Evolutionary conservation across 306 rosid genomes (phyloP).

Genomic region (Rosa chinensis): DNA sequence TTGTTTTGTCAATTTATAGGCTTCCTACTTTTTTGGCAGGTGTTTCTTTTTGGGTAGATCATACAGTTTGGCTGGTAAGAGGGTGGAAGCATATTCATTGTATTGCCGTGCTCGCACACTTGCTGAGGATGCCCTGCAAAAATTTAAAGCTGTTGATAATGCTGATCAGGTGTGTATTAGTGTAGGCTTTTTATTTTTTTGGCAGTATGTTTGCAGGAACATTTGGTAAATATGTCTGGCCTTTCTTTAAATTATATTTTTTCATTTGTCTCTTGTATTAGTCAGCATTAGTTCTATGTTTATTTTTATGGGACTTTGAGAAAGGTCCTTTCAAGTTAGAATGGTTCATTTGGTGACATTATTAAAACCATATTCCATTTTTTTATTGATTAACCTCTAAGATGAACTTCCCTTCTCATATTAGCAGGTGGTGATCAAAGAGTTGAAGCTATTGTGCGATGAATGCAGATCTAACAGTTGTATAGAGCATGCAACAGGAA

Average conservation of each 20-base stretch:
- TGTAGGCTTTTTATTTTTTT: background rate
- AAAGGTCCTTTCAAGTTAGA: background rate
- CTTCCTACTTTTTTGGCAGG: slow-evolving; percentile 42
- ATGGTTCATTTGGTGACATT: background rate
- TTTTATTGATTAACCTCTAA: background rate
- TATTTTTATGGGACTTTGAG: background rate
- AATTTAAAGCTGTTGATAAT: slow-evolving; percentile 21
- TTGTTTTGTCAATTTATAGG: background rate
- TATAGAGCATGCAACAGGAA: slow-evolving; percentile 56
- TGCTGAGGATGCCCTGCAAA: slow-evolving; percentile 42
- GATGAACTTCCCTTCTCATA: background rate
- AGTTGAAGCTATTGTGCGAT: slow-evolving; percentile 45
- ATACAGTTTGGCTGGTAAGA: slow-evolving; percentile 87
- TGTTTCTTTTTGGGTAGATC: slow-evolving; percentile 93
- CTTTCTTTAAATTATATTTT: background rate
- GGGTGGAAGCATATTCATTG: slow-evolving; percentile 88
- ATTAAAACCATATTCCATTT: background rate
- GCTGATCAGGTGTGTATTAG: slow-evolving; percentile 35
- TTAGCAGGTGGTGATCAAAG: slow-evolving; percentile 38
- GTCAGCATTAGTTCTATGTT: background rate
- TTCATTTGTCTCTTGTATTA: background rate
- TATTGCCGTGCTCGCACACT: slow-evolving; percentile 65
- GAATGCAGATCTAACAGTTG: slow-evolving; percentile 58
- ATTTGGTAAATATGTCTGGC: background rate
- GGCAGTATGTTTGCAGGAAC: background rate